phyloP scores from a whole-genome alignment of 73 alveolate genomes.

The Loxodes magnus region DNA sequence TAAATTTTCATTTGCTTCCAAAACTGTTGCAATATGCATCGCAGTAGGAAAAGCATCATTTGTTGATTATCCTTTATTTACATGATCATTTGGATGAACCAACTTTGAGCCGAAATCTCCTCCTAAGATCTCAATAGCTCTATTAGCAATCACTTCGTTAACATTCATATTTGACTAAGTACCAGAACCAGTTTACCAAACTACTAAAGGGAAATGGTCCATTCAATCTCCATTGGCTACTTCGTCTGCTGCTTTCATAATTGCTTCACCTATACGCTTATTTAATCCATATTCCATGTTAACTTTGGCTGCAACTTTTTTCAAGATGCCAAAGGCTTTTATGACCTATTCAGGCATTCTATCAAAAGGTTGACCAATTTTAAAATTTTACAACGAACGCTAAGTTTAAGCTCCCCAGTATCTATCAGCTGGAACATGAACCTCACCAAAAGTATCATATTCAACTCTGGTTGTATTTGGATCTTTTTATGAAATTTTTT shows the following conservation, averaged over 20 bases:
- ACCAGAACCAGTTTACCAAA: constrained; percentile 99
- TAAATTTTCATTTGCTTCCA: constrained; percentile 41
- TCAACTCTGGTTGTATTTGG: too few relatives aligned
- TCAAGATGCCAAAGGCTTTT: constrained; percentile 75
- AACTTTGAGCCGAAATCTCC: constrained; percentile 83
- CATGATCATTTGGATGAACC: constrained; percentile 98
- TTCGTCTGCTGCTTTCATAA: constrained; percentile 93
- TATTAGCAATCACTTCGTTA: constrained; percentile 91
- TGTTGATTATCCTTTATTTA: constrained; percentile 89
- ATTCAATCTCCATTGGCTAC: constrained; percentile 73
- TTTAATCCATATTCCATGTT: constrained; percentile 61
- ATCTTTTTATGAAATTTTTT: too few relatives aligned
- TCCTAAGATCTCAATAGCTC: constrained; percentile 89
- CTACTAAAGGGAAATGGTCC: constrained; percentile 96
- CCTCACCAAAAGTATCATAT: constrained; percentile 91
- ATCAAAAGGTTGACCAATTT: constrained; percentile 81
- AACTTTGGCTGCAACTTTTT: constrained; percentile 88
- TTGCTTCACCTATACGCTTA: constrained; percentile 69
- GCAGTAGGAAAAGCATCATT: constrained; percentile 98
- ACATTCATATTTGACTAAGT: constrained; percentile 97
- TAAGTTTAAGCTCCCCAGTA: constrained; percentile 98
- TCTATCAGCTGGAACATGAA: constrained; percentile 85
- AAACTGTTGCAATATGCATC: constrained; percentile 93
- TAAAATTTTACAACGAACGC: constrained; percentile 93
- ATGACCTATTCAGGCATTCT: constrained; percentile 75